These are phyloP conservation scores for Stramenopiles sp. DNA, from an alignment of 352 stramenopile species.

Conservation along the genomic window DNA sequence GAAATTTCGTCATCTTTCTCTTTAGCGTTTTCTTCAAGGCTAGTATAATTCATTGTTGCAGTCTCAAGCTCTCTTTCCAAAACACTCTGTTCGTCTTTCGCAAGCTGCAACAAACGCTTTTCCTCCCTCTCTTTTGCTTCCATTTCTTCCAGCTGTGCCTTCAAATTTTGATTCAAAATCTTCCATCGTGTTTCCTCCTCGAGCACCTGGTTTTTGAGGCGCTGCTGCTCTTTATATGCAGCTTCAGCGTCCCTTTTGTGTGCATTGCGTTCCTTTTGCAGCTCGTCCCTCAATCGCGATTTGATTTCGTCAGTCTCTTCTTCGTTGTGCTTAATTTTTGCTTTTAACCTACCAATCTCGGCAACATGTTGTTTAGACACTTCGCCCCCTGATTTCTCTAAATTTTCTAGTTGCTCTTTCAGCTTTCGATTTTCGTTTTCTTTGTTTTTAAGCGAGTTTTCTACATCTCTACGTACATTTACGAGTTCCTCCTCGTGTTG, in stretches of 20 bases:
- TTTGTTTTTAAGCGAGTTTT: neutral
- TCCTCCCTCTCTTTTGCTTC: neutral
- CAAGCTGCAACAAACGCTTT: neutral
- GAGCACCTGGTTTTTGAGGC: neutral
- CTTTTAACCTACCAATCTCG: neutral
- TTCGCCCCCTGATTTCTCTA: neutral
- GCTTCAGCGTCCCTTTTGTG: neutral
- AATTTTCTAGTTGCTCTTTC: neutral
- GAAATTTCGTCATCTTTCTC: neutral
- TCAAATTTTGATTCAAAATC: neutral
- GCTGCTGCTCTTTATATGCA: neutral
- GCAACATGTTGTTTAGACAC: neutral
- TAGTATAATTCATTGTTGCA: neutral
- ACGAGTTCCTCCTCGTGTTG: neutral
- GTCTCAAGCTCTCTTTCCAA: neutral
- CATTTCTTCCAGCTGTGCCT: neutral
- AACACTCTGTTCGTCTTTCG: neutral
- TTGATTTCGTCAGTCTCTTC: neutral
- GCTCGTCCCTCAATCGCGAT: neutral
- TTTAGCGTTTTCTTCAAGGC: neutral
- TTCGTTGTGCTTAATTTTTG: neutral
- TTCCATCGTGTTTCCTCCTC: neutral
- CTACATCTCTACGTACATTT: neutral
- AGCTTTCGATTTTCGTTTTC: neutral
- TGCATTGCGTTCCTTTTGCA: neutral